Percentiles rank a stretch among this genome's conserved stretches.
Conservation (phyloP, 441 rosid genomes). For the Cnidoscolus chayamansa region DNA sequence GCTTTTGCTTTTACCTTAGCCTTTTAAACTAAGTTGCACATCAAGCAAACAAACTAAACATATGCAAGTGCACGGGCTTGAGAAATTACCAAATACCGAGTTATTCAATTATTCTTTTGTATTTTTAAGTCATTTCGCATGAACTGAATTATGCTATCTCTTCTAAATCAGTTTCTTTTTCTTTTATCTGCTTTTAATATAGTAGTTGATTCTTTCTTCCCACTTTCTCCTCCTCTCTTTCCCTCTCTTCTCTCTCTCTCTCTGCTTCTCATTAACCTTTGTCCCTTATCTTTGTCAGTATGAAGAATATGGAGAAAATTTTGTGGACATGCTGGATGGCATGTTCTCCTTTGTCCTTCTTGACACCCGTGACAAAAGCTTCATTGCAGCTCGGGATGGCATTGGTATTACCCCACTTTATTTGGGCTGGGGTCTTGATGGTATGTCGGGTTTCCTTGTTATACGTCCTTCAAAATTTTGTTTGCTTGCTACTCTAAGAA, state of each 20-base stretch:
- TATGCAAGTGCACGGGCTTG: background rate
- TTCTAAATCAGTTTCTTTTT: background rate
- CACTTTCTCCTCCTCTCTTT: background rate
- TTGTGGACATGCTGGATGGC: conserved; percentile 91
- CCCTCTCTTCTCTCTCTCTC: background rate
- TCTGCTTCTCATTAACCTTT: background rate
- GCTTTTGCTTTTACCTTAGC: background rate
- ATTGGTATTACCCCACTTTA: conserved; percentile 91
- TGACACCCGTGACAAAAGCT: conserved; percentile 81
- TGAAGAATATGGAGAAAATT: conserved; percentile 91
- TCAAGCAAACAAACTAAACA: no score
- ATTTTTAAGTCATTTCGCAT: background rate
- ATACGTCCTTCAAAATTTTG: background rate
- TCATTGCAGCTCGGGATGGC: conserved; percentile 93
- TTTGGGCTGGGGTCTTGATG: conserved; percentile 99
- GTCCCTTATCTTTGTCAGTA: conserved; percentile 44
- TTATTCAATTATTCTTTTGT: background rate
- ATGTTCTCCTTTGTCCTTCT: conserved; percentile 98
- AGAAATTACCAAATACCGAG: background rate
- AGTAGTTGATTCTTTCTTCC: background rate
- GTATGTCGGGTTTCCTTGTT: conserved; percentile 36
- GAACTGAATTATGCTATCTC: background rate
- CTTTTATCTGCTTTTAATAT: no score
- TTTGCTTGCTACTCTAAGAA: background rate
- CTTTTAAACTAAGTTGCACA: conserved; percentile 4